Evolutionary conservation across 306 rosid species (phyloP), one percentile per base, ranked within the genome.

Genomic region (Senna tora): DNA sequence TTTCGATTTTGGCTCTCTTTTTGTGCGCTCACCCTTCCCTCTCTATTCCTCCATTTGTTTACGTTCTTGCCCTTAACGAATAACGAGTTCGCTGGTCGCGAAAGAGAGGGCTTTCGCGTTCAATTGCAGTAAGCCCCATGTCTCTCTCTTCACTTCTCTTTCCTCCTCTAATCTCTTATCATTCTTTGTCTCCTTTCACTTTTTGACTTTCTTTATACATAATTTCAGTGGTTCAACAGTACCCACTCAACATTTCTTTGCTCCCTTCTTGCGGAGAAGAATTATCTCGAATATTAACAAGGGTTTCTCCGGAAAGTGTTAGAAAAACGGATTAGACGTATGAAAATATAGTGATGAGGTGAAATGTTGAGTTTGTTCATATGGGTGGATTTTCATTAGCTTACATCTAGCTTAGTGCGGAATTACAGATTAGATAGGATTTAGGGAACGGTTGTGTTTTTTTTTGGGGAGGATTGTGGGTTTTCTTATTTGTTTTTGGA

Each of bases 101-200:
- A 11, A 28, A 36, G 39, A 7, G 34, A 17, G 21, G 56, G 50
- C 55, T 14, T 76, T 50, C 22, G 49, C 71, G 36, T 20, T 25
- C 49, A 46, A 34, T 71, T 5, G 38, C 77, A 52, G 81, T 77
- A 71, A 54, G 77, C 63, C 34, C 25, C n/a, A 38, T 41, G 13
- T 62, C 9, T 54, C 50, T 50, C 38, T 59, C 75, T 14, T 16
- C 43, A 58, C 20, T 38, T 9, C 25, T 8, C 49, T 7, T 17
- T 47, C 55, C 56, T n/a, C 51, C 32, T 21, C 3, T 25, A 25
- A 25, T 25, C 30, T 36, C 54, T 58, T 49, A 8, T 58, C 5
- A 21, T 28, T 45, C 58, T 62, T 47, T 1, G 16, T n/a, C 39
- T 61, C 21, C 56, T 54, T 28, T 19, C 17, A 17, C 65, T 74